Evolutionary conservation across 129 eudicot genomes (phyloP).

Genomic region (Tagetes erecta): DNA sequence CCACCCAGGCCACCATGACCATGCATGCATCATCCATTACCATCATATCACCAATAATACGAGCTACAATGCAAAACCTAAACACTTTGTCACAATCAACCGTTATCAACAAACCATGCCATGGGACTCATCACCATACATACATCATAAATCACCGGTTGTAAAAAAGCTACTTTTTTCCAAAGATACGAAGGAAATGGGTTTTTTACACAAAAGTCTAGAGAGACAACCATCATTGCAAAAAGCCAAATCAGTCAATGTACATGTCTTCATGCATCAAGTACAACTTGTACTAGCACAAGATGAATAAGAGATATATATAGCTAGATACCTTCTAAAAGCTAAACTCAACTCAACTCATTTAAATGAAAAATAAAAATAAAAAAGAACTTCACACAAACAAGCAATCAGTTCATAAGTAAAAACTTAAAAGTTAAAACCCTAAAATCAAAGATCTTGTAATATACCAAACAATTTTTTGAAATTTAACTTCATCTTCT

Average conservation of each 20-base stretch:
- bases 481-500: background rate
- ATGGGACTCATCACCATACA: constrained; percentile 33
- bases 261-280: constrained; percentile 25
- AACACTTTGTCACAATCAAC: constrained; percentile 28
- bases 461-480: constrained; percentile 35
- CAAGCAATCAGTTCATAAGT: constrained; percentile 32
- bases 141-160: constrained; percentile 5
- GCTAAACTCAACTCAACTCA: constrained; percentile 38
- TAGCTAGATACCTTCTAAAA: constrained; percentile 25
- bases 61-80: background rate
- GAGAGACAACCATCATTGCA: constrained; percentile 41
- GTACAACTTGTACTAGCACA: constrained; percentile 26
- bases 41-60: constrained; percentile 30
- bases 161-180: constrained; percentile 18
- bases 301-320: background rate
- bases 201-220: constrained; percentile 25
- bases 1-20: constrained; percentile 27
- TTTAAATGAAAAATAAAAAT: constrained; percentile 16
- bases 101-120: constrained; percentile 38
- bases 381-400: constrained; percentile 40
- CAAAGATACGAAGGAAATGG: constrained; percentile 30
- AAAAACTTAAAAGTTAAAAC: constrained; percentile 23
- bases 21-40: constrained; percentile 27
- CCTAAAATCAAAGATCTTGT: constrained; percentile 30
- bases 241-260: constrained; percentile 37